Evolutionary conservation across 306 rosid genomes (phyloP).

Genomic region (Carpinus fangiana): DNA sequence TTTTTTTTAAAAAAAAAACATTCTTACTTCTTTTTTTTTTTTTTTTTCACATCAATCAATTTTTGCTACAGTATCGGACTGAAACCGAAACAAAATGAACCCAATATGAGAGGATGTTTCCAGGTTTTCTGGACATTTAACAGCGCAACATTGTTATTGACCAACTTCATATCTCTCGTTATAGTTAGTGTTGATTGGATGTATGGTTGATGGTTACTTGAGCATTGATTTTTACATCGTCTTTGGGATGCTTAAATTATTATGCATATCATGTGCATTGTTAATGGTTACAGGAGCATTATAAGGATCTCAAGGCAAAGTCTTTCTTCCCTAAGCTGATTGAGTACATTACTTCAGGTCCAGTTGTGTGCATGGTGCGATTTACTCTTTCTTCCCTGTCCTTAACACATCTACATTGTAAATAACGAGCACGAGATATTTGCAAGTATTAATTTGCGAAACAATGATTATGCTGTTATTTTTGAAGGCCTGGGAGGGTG

Average conservation of each 20-base stretch:
- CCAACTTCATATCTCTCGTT: conserved; percentile 8
- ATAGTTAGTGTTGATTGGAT: neutral
- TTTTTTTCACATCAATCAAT: too few relatives aligned
- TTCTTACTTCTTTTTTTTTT: too few relatives aligned
- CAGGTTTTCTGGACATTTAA: too few relatives aligned
- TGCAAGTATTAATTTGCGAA: neutral
- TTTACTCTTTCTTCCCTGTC: conserved; percentile 6
- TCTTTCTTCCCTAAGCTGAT: conserved; percentile 80
- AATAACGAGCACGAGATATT: conserved; percentile 17
- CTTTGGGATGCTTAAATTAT: conserved; percentile 11
- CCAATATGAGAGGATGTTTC: neutral
- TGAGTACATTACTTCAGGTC: conserved; percentile 93
- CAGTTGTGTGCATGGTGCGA: conserved; percentile 91
- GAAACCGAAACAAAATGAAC: too few relatives aligned
- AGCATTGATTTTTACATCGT: conserved; percentile 12
- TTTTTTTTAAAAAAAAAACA: too few relatives aligned
- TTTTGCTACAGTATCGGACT: too few relatives aligned
- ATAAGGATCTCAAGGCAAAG: conserved; percentile 81
- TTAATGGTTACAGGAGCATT: conserved; percentile 75
- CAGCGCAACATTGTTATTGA: neutral
- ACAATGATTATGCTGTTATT: conserved; percentile 30
- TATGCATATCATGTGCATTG: conserved; percentile 5
- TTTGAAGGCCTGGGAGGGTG: conserved; percentile 97
- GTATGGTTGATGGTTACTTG: conserved; percentile 20
- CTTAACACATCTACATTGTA: conserved; percentile 9